A percentile compares a stretch with the other conserved stretches of the same genome.
Conservation (phyloP, 31 red algal species). For the Bonnemaisonia californica region DNA sequence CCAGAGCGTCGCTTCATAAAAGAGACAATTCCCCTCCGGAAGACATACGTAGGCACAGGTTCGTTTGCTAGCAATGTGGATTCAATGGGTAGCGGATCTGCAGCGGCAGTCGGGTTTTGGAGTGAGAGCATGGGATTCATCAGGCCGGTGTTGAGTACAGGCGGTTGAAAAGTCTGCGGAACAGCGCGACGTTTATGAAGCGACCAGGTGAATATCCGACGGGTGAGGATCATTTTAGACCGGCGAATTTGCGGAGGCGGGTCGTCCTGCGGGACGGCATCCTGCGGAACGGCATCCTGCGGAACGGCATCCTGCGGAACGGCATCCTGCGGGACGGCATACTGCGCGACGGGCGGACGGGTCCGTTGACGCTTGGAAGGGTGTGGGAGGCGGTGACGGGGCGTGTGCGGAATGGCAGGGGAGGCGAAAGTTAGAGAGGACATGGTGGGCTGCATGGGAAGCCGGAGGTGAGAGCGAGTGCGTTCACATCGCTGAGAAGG, state of each 20-base stretch:
- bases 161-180: not conserved
- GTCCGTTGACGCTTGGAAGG: not conserved
- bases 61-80: not conserved
- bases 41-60: conserved; percentile 45
- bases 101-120: not conserved
- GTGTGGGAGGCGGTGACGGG: too few species aligned
- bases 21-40: conserved; percentile 36
- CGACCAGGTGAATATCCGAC: conserved; percentile 23
- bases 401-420: too few species aligned
- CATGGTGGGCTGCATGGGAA: too few species aligned
- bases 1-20: conserved; percentile 20
- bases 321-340: not conserved
- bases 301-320: not conserved
- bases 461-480: too few species aligned
- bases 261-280: not conserved
- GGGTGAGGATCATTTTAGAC: conserved; percentile 47
- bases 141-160: not conserved
- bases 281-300: not conserved
- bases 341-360: not conserved
- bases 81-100: conserved; percentile 10
- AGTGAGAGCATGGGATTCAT: not conserved
- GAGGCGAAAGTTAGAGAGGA: too few species aligned
- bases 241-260: conserved; percentile 13
- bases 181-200: not conserved
- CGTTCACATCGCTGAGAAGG: too few species aligned